phyloP scores from a whole-genome alignment of 2,329 filamentous ascomycete genomes.

The Myotisia sp. region DNA sequence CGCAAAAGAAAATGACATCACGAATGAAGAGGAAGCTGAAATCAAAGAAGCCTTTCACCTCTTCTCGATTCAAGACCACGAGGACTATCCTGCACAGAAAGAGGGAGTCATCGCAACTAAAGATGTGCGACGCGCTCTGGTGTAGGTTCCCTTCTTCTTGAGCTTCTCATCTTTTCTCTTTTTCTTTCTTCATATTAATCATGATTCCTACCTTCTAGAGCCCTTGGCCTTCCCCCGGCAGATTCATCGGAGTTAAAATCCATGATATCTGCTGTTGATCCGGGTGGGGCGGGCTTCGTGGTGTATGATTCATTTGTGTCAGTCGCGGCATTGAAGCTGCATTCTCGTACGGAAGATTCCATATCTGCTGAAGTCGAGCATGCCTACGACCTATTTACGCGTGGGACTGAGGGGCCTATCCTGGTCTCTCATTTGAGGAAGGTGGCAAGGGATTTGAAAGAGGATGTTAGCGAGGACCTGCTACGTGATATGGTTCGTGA shows the following conservation, averaged over 20 bases:
- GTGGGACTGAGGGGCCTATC: conserved; percentile 47
- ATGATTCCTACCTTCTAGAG: conserved; percentile 29
- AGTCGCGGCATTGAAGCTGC: conserved; percentile 75
- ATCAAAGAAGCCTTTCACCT: conserved; percentile 81
- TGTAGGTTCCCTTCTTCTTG: conserved; percentile 37
- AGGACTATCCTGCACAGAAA: conserved; percentile 57
- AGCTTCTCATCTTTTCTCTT: too few species aligned
- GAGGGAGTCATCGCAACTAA: conserved; percentile 52
- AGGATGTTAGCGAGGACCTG: conserved; percentile 69
- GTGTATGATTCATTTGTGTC: conserved; percentile 71
- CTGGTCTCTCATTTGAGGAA: conserved; percentile 63
- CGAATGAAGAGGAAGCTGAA: conserved; percentile 69
- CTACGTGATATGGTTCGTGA: conserved; percentile 89
- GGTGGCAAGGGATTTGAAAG: conserved; percentile 67
- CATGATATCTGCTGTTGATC: conserved; percentile 70
- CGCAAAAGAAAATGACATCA: conserved; percentile 80
- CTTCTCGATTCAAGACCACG: conserved; percentile 42
- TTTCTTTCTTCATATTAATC: too few species aligned
- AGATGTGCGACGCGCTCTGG: conserved; percentile 57
- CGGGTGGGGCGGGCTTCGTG: conserved; percentile 62
- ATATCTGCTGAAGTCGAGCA: conserved; percentile 59
- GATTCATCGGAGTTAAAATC: conserved; percentile 54
- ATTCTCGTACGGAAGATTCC: conserved; percentile 40
- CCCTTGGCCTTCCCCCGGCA: conserved; percentile 60
- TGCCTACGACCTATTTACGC: conserved; percentile 69